Conservation (phyloP, 2,329 filamentous ascomycete species). For the Colletotrichum spaethianum region DNA sequence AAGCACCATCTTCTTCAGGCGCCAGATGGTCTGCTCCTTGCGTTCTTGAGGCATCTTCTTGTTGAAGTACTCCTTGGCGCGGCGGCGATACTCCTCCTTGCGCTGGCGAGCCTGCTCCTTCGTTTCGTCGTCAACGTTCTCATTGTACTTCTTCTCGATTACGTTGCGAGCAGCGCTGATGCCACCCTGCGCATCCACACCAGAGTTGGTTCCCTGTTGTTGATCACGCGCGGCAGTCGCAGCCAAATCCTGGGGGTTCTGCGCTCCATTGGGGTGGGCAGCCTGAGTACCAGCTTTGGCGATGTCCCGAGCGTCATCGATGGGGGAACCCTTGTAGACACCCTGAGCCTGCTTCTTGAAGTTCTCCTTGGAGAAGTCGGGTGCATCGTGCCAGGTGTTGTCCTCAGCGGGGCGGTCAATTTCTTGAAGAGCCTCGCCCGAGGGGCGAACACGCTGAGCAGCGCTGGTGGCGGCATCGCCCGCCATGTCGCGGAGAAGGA, state of each 20-base stretch:
- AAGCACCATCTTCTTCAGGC: slow-evolving; percentile 96
- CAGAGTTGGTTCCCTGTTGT: slow-evolving; percentile 58
- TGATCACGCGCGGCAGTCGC: slow-evolving; percentile 60
- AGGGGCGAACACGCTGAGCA: slow-evolving; percentile 81
- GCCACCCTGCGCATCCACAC: slow-evolving; percentile 66
- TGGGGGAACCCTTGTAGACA: slow-evolving; percentile 68
- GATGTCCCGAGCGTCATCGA: slow-evolving; percentile 73
- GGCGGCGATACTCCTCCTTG: slow-evolving; percentile 60
- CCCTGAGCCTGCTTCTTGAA: slow-evolving; percentile 78
- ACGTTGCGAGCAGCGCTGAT: slow-evolving; percentile 58
- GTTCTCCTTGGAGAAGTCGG: slow-evolving; percentile 79
- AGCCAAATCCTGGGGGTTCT: slow-evolving; percentile 68
- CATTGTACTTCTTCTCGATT: slow-evolving; percentile 69
- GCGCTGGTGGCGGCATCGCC: slow-evolving; percentile 89
- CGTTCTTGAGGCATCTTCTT: slow-evolving; percentile 94
- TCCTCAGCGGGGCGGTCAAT: slow-evolving; percentile 90
- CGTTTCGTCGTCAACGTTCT: slow-evolving; percentile 78
- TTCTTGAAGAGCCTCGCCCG: slow-evolving; percentile 80
- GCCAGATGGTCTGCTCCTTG: slow-evolving; percentile 91
- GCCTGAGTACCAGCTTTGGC: slow-evolving; percentile 69
- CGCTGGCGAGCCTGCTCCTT: slow-evolving; percentile 62
- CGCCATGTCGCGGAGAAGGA: slow-evolving; percentile 90
- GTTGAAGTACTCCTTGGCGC: slow-evolving; percentile 81
- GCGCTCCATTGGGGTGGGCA: slow-evolving; percentile 69
- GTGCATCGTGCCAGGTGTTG: slow-evolving; percentile 93